A percentile compares a stretch with the other conserved stretches of the same genome.
These are phyloP conservation scores for Peronospora destructor DNA, from an alignment of 352 stramenopile species.

Conservation along the genomic window DNA sequence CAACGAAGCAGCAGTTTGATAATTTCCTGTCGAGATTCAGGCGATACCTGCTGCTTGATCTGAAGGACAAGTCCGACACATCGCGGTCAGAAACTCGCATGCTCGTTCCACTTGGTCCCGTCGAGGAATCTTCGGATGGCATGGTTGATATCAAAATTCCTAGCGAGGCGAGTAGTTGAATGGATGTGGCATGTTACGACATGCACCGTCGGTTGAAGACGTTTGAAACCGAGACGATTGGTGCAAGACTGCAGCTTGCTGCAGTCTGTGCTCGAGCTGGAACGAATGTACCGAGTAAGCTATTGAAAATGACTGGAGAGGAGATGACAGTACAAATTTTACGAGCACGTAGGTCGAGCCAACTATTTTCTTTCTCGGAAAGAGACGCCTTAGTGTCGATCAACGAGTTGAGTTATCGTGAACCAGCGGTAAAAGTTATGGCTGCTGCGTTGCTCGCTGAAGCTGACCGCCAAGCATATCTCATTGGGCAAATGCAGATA, in stretches of 20 bases:
- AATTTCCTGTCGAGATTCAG: constrained; percentile 34
- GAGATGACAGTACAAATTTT: constrained; percentile 39
- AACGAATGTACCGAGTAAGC: constrained; percentile 19
- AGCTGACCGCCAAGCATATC: constrained; percentile 19
- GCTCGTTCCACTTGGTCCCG: constrained; percentile 30
- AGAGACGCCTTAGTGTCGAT: constrained; percentile 19
- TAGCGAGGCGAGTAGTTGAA: not conserved
- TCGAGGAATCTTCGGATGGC: constrained; percentile 7
- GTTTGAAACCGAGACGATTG: not conserved
- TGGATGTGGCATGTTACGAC: constrained; percentile 28
- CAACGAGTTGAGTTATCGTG: constrained; percentile 24
- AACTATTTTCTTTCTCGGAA: constrained; percentile 25
- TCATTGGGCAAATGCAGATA: constrained; percentile 16
- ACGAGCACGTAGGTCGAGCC: constrained; percentile 29
- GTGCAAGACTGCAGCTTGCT: not conserved
- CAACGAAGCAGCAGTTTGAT: constrained; percentile 30
- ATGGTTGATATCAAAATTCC: constrained; percentile 25
- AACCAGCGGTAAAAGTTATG: constrained; percentile 35
- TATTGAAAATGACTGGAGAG: constrained; percentile 36
- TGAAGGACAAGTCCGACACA: constrained; percentile 10
- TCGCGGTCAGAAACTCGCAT: constrained; percentile 21
- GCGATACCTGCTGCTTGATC: constrained; percentile 32
- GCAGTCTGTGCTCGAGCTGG: not conserved
- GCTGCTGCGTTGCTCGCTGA: constrained; percentile 23
- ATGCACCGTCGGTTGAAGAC: constrained; percentile 14